Evolutionary conservation across 495 filamentous ascomycete species (phyloP).

Genomic region (Penicillium alfredii): DNA sequence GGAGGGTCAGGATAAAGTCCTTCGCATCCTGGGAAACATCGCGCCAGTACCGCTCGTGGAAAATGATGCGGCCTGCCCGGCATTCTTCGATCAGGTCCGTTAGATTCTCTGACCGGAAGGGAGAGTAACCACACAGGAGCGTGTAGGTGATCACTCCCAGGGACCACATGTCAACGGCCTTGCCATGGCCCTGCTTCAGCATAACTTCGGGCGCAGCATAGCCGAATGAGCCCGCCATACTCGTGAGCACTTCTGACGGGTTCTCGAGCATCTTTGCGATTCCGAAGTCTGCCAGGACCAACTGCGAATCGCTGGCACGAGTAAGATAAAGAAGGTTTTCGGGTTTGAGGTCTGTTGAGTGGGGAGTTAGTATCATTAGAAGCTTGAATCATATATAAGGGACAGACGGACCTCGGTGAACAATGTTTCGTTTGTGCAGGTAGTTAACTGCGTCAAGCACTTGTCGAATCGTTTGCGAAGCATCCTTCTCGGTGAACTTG

Average conservation of each 20-base stretch:
- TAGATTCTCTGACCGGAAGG: conserved; percentile 91
- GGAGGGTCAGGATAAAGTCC: conserved; percentile 78
- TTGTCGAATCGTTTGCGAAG: conserved; percentile 91
- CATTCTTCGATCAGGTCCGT: conserved; percentile 95
- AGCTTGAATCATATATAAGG: not conserved
- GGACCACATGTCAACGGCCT: conserved; percentile 99
- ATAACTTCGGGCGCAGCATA: conserved; percentile 98
- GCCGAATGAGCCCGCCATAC: conserved; percentile 98
- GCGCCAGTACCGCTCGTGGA: conserved; percentile 98
- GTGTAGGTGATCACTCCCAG: conserved; percentile 98
- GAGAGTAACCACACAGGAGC: conserved; percentile 97
- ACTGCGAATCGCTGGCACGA: conserved; percentile 63
- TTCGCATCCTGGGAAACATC: conserved; percentile 96
- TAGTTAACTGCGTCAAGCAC: conserved; percentile 93
- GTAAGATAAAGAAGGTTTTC: conserved; percentile 96
- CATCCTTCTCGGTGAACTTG: conserved; percentile 98
- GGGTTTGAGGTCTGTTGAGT: conserved; percentile 81
- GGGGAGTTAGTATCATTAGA: conserved; percentile 6
- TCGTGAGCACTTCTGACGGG: conserved; percentile 85
- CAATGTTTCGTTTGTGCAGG: conserved; percentile 89
- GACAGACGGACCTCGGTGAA: conserved; percentile 72
- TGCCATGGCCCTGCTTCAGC: conserved; percentile 95
- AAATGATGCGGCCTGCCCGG: conserved; percentile 79
- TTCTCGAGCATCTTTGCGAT: conserved; percentile 97
- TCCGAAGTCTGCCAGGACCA: conserved; percentile 96